Percentiles rank a stretch among this genome's conserved stretches.
Conservation (phyloP, 2,329 filamentous ascomycete species). For the Stagonosporopsis cucurbitacearum region DNA sequence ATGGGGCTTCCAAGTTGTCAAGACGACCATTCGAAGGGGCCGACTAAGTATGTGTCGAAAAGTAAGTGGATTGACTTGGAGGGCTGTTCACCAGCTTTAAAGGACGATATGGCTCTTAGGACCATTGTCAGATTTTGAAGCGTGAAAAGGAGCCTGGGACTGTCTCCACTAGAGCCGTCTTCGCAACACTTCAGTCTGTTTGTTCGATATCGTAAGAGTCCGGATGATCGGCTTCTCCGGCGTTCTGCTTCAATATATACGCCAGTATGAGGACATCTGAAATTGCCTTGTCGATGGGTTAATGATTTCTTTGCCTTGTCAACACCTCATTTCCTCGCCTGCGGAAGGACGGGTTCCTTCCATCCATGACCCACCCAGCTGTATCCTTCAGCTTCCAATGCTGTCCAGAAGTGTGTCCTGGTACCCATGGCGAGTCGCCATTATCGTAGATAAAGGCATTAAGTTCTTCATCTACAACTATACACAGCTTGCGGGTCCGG, state of each 20-base stretch:
- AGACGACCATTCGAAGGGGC: no score
- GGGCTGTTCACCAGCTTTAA: no score
- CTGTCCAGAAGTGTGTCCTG: no score
- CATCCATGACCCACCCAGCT: slow-evolving; percentile 8
- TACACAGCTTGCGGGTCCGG: background rate
- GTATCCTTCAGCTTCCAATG: background rate
- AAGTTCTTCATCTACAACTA: background rate
- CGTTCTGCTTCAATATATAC: background rate
- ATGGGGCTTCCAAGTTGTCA: no score
- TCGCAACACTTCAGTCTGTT: no score
- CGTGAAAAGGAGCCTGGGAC: no score
- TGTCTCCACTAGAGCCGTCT: no score
- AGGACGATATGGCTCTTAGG: no score
- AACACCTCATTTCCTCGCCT: background rate
- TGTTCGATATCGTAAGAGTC: no score
- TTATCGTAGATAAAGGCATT: slow-evolving; percentile 6
- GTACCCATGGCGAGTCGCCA: background rate
- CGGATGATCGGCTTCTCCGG: background rate
- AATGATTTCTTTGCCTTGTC: background rate
- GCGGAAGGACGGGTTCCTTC: background rate
- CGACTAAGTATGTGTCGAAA: no score
- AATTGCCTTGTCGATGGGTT: background rate
- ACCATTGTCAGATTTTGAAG: no score
- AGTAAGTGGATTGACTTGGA: no score
- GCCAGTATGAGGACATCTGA: background rate